A percentile compares a stretch with the other conserved stretches of the same genome.
Evolutionary conservation across 306 rosid species (phyloP).

Genomic region (Prunus fruticosa): DNA sequence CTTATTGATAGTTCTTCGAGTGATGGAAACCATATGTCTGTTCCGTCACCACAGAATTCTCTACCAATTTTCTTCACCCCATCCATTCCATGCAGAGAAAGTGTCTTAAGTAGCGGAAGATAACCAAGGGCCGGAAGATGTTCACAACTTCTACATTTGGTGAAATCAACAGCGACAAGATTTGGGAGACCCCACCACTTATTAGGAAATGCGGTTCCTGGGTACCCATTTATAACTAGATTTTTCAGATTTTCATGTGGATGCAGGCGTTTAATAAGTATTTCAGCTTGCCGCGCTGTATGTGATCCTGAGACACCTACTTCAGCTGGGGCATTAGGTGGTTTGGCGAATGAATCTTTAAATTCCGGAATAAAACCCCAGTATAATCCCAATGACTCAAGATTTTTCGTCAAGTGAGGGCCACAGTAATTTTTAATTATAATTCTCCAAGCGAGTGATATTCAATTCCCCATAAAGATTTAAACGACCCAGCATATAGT

Average conservation of each 20-base stretch:
- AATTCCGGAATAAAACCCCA: no score
- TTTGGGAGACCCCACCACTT: neutral
- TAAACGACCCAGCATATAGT: no score
- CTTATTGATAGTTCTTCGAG: neutral
- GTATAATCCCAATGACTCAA: neutral
- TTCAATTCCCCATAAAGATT: neutral
- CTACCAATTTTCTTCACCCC: neutral
- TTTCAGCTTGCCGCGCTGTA: no score
- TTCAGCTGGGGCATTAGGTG: neutral
- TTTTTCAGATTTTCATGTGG: neutral
- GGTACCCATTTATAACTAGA: neutral
- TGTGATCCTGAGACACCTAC: fast-evolving
- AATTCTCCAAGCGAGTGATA: neutral
- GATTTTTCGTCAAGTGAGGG: neutral
- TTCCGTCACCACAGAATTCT: neutral
- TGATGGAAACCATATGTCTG: neutral
- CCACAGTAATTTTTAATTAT: no score
- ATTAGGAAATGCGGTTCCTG: neutral
- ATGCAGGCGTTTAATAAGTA: neutral
- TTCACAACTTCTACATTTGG: neutral
- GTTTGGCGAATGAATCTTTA: neutral
- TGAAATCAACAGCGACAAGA: neutral
- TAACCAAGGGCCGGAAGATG: neutral
- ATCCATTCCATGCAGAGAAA: conserved; percentile 10
- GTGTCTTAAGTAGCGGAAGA: neutral